phyloP scores from a whole-genome alignment of 768 basidiomycete species.

The Saitozyma sp. region DNA sequence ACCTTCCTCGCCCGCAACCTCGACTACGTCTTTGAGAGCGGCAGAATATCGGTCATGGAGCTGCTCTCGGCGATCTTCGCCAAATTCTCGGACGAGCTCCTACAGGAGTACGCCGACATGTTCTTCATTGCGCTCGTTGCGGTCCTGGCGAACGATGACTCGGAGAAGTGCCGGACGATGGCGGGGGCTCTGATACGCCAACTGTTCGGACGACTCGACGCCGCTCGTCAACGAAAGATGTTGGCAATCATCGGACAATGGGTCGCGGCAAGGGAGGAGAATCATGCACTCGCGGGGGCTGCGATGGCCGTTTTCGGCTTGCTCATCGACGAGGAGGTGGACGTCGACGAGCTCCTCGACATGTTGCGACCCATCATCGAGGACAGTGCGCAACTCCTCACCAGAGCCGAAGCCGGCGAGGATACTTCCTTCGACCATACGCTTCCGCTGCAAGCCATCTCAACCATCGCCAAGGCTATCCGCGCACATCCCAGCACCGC shows the following conservation, averaged over 20 bases:
- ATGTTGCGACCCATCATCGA: conserved; percentile 52
- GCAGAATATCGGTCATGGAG: conserved; percentile 90
- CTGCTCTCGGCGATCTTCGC: conserved; percentile 76
- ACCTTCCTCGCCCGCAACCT: conserved; percentile 88
- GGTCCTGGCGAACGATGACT: conserved; percentile 91
- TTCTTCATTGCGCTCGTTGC: conserved; percentile 89
- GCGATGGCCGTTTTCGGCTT: conserved; percentile 82
- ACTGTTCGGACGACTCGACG: conserved; percentile 69
- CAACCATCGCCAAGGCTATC: conserved; percentile 63
- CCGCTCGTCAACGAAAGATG: conserved; percentile 61
- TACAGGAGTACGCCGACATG: conserved; percentile 74
- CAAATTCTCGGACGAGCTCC: conserved; percentile 75
- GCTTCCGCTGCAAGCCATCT: conserved; percentile 75
- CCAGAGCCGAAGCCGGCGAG: conserved; percentile 57
- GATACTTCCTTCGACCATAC: conserved; percentile 69
- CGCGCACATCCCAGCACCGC: conserved; percentile 30
- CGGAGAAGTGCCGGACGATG: conserved; percentile 83
- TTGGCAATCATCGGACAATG: conserved; percentile 76
- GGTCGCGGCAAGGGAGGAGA: conserved; percentile 63
- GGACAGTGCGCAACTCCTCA: conserved; percentile 50
- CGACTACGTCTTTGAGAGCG: conserved; percentile 84
- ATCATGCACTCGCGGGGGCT: conserved; percentile 67
- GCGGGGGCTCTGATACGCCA: conserved; percentile 78
- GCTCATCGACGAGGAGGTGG: conserved; percentile 6
- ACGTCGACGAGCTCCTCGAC: conserved; percentile 10